A percentile compares a stretch with the other conserved stretches of the same genome.
These are phyloP conservation scores for Rostrohypoxylon terebratum DNA, from an alignment of 495 filamentous ascomycete species.

Conservation along the genomic window DNA sequence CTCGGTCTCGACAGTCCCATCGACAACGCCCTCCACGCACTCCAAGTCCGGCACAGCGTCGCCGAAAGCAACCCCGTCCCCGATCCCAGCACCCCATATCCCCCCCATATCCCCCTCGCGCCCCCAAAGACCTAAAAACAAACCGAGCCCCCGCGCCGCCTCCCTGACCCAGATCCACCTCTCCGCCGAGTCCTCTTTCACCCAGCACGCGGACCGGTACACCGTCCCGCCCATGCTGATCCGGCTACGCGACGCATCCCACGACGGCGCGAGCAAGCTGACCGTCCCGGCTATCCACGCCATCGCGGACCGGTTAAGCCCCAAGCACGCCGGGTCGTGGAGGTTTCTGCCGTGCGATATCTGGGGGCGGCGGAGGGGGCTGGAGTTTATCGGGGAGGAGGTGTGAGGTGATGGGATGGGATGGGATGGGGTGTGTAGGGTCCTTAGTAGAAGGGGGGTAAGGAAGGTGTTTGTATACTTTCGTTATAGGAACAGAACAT, in stretches of 20 bases:
- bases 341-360: slow-evolving; percentile 57
- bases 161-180: slow-evolving; percentile 30
- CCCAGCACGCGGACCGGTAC: slow-evolving; percentile 27
- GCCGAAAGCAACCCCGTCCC: neutral
- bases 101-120: neutral
- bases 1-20: neutral
- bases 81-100: neutral
- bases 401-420: neutral
- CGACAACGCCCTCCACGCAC: neutral
- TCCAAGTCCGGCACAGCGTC: neutral
- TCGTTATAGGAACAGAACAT: too few relatives aligned
- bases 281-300: slow-evolving; percentile 49
- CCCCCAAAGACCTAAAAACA: neutral
- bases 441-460: too few relatives aligned
- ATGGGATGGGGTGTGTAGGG: neutral
- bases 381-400: slow-evolving; percentile 42
- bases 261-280: slow-evolving; percentile 31
- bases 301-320: slow-evolving; percentile 41
- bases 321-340: slow-evolving; percentile 53
- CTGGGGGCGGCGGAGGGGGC: slow-evolving; percentile 49
- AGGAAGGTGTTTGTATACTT: too few relatives aligned
- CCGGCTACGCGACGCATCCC: slow-evolving; percentile 38
- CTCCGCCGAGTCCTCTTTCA: slow-evolving; percentile 20
- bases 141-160: slow-evolving; percentile 10
- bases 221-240: slow-evolving; percentile 40